Percentiles rank a stretch among this genome's conserved stretches.
Evolutionary conservation across 2,329 filamentous ascomycete species (phyloP).

Genomic region (Hypoxylon sp.): DNA sequence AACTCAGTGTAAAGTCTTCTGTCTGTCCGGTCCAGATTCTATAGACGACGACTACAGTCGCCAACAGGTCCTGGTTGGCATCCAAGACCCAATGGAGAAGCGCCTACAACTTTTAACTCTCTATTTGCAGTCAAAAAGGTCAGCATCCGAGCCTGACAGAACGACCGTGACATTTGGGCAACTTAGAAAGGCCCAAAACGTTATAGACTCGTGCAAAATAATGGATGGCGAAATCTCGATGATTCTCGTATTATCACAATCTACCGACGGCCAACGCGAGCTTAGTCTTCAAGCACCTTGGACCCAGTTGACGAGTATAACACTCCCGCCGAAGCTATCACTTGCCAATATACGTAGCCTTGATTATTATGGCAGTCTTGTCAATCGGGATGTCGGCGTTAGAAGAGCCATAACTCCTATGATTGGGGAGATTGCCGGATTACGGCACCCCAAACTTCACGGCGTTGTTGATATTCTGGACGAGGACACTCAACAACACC

Average conservation of each 20-base stretch:
- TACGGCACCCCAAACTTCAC: conserved; percentile 71
- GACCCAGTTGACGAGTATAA: conserved; percentile 78
- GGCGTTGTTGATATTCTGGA: conserved; percentile 79
- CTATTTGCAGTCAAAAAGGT: conserved; percentile 62
- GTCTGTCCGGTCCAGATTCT: conserved; percentile 73
- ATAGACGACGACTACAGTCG: conserved; percentile 68
- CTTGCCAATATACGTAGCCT: conserved; percentile 73
- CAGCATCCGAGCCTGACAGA: conserved; percentile 54
- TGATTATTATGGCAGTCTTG: conserved; percentile 67
- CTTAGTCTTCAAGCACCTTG: conserved; percentile 83
- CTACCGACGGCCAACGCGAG: conserved; percentile 73
- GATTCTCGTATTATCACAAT: conserved; percentile 78
- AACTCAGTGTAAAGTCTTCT: conserved; percentile 74
- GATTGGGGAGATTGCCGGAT: conserved; percentile 65
- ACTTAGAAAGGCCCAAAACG: conserved; percentile 73
- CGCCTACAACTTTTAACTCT: conserved; percentile 77
- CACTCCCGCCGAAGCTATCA: conserved; percentile 70
- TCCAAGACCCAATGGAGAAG: conserved; percentile 78
- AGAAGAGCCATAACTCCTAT: conserved; percentile 64
- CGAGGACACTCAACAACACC: conserved; percentile 68
- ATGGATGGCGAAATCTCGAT: conserved; percentile 76
- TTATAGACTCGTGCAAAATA: conserved; percentile 81
- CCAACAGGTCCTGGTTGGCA: conserved; percentile 74
- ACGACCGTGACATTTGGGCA: conserved; percentile 65
- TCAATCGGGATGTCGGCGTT: conserved; percentile 67